Base-by-base conservation (phyloP, 2,329 filamentous ascomycete genomes). In the Colletotrichum acutatum region DNA sequence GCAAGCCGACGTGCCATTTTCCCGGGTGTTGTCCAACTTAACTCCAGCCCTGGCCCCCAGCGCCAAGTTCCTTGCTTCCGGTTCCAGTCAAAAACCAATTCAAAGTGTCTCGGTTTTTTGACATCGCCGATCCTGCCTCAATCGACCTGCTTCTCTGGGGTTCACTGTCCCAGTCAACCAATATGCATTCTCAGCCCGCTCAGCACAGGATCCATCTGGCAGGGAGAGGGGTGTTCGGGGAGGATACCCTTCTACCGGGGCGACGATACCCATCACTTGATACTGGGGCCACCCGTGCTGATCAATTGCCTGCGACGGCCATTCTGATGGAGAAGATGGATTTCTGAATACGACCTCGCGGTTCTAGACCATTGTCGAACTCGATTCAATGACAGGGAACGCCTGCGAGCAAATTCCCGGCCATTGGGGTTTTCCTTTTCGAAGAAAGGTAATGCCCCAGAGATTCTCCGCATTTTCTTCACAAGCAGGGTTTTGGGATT, bases 291-390 rank as follows among this genome's bases (percentile, higher is more conserved):
- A 69, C 37, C 59, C 16, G 53, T 59, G 66, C 59, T 60, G 58
- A 64, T 72, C 69, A 34, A 32, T 59, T 49, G 69, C 59, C 65
- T 28, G 22, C 22, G 24, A 24, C 30, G 65, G 56, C 19, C 66
- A 34, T 57, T 58, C n/a, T 68, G 37, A 58, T 68, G 65, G 58
- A 24, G 54, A 42, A 52, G 7, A 30, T 34, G 52, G 30, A 28
- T 32, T 32, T 42, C 62, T 22, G 42, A 69, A 69, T 72, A 60
- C 69, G 42, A 72, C 69, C 66, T 69, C 42, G 32, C 19, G 5
- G 42, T 37, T 72, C 69, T 64, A 72, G 69, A 64, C 66, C 66
- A 34, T 63, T 59, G 26, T 24, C 69, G 66, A 69, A 52, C 69
- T 42, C 62, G 14, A 9, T 24, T n/a, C 5, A 11, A 24, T 7